Evolutionary conservation across 768 basidiomycete genomes (phyloP), one percentile per base, ranked within the genome.

Genomic region (Lactarius evosmus): DNA sequence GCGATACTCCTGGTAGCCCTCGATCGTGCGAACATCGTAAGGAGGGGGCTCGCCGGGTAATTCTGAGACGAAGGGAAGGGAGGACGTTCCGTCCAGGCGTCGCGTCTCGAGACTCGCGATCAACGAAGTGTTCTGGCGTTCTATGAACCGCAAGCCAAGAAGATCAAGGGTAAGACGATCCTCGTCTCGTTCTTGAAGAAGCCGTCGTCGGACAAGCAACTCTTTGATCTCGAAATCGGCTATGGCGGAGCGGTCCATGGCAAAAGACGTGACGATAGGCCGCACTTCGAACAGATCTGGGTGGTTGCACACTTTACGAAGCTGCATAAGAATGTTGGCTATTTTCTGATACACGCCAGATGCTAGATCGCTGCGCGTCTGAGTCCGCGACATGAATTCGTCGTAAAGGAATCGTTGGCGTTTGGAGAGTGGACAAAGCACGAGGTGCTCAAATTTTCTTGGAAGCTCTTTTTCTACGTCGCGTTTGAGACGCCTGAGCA

Each of bases 401-500:
- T 97, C 94, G 72, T 97, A 97, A 22, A 97, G 80, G 72, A 92
- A 93, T n/a, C 94, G 87, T 69, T 97, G 94, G 12, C 94, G 83
- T 72, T 95, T 96, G 38, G 93, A 95, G 17, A 97, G 78, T 14
- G 87, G 86, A 69, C 94, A 95, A 41, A 95, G 80, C 22, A 94
- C 85, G 55, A 95, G 83, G 73, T 97, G 94, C 66, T 96, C 95
- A 71, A 83, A 92, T 71, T 97, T 97, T 76, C 88, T 93, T 0
- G 97, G 97, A 5, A 99, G 79, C 68, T 94, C 90, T 74, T 91
- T 93, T 77, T 98, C 95, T 17, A 99, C 97, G 71, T 98, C 95
- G n/a, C 90, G 86, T 74, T 99, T 98, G 63, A 98, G 81, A n/a
- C 97, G 86, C 14, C 97, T 88, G 12, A 98, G 85, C 22, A 98